Evolutionary conservation across 148 eudicot genomes (phyloP).

Genomic region (Cornus kousa): DNA sequence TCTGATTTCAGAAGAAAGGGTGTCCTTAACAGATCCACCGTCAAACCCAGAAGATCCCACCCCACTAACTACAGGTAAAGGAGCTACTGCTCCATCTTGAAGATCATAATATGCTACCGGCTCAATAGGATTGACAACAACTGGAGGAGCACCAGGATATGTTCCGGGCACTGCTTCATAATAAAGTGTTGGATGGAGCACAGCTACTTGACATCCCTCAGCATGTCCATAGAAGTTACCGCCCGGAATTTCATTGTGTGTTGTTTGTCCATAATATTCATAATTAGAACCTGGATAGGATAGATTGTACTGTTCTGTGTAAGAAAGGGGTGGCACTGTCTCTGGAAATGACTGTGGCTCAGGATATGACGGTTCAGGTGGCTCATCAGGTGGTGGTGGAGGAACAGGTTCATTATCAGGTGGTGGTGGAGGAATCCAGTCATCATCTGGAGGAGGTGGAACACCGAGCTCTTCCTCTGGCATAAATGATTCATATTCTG

Average conservation of each 20-base stretch:
- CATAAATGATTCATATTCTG: slow-evolving; percentile 21
- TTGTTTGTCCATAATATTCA: slow-evolving; percentile 49
- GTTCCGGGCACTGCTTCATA: slow-evolving; percentile 38
- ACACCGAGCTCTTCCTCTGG: slow-evolving; percentile 31
- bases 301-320: slow-evolving; percentile 44
- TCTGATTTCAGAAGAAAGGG: slow-evolving; percentile 23
- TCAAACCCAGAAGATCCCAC: slow-evolving; percentile 29
- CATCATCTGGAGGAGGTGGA: slow-evolving; percentile 84
- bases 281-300: slow-evolving; percentile 40
- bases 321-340: slow-evolving; percentile 42
- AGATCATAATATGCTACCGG: slow-evolving; percentile 51
- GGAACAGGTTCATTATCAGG: slow-evolving; percentile 86
- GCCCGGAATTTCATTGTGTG: slow-evolving; percentile 27
- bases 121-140: slow-evolving; percentile 44
- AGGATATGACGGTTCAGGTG: slow-evolving; percentile 48
- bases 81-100: slow-evolving; percentile 47
- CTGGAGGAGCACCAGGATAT: slow-evolving; percentile 40
- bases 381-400: slow-evolving; percentile 96
- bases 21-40: slow-evolving; percentile 27
- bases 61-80: slow-evolving; percentile 31
- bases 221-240: slow-evolving; percentile 42
- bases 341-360: slow-evolving; percentile 44
- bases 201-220: slow-evolving; percentile 41
- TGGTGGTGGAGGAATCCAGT: slow-evolving; percentile 93
- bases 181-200: slow-evolving; percentile 43